A percentile compares a stretch with the other conserved stretches of the same genome.
These are phyloP conservation scores for Ceriops decandra DNA, from an alignment of 345 rosid genomes.

Conservation along the genomic window DNA sequence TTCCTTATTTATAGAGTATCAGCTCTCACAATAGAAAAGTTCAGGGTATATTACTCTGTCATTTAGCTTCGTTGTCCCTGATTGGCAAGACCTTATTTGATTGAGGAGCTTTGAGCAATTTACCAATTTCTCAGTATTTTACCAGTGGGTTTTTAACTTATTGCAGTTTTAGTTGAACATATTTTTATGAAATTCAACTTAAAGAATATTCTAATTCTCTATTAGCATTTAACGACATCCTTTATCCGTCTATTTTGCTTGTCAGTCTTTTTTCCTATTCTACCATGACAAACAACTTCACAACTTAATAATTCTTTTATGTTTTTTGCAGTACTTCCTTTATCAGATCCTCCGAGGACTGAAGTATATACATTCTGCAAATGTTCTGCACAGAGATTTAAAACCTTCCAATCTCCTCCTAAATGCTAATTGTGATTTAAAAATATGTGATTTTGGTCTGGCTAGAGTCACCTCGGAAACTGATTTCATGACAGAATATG, in stretches of 20 bases:
- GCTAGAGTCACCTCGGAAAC: constrained; percentile 90
- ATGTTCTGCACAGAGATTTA: constrained; percentile 90
- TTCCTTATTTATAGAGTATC: too few species aligned
- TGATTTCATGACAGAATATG: constrained; percentile 86
- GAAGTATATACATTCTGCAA: constrained; percentile 89
- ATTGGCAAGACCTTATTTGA: too few species aligned
- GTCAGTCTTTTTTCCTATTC: background rate
- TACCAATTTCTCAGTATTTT: too few species aligned
- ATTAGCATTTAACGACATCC: background rate
- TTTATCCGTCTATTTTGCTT: background rate
- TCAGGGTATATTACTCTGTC: too few species aligned
- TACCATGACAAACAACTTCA: background rate
- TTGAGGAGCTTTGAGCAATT: too few species aligned
- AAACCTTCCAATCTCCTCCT: constrained; percentile 89
- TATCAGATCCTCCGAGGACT: constrained; percentile 94
- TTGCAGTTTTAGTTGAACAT: background rate
- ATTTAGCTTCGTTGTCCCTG: too few species aligned
- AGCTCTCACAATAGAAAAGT: too few species aligned
- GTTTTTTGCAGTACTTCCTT: constrained; percentile 73
- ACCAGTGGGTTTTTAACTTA: too few species aligned
- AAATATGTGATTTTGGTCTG: constrained; percentile 92
- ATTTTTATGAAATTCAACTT: background rate
- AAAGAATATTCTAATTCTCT: background rate
- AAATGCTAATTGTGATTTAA: constrained; percentile 65
- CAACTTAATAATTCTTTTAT: constrained; percentile 9